These are phyloP conservation scores for Thielaviopsis punctulata DNA, from an alignment of 2,329 filamentous ascomycete species.

Conservation along the genomic window DNA sequence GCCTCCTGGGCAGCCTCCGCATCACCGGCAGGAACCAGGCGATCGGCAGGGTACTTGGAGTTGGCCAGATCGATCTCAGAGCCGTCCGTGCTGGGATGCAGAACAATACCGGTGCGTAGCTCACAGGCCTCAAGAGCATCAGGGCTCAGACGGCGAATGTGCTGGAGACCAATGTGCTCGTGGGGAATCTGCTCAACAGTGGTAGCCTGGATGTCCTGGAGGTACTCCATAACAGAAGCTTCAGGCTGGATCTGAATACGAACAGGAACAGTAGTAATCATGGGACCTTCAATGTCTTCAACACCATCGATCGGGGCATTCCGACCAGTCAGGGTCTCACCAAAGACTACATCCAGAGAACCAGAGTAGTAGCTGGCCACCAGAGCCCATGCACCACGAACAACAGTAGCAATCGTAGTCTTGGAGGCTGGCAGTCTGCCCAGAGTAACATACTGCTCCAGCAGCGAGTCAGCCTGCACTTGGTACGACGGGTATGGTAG, in stretches of 20 bases:
- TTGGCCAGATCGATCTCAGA: constrained; percentile 14
- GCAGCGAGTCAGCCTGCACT: constrained; percentile 32
- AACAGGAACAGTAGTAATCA: constrained; percentile 43
- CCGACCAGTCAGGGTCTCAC: constrained; percentile 41
- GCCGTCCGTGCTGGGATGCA: constrained; percentile 26
- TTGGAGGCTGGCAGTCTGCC: constrained; percentile 18
- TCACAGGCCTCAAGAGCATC: constrained; percentile 39
- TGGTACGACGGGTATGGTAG: constrained; percentile 31
- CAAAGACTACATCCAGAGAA: constrained; percentile 37
- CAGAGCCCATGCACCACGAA: constrained; percentile 42
- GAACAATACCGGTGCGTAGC: constrained; percentile 35
- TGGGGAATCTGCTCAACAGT: constrained; percentile 42
- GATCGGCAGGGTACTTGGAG: constrained; percentile 25
- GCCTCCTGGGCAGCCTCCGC: constrained; percentile 41
- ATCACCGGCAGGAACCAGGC: constrained; percentile 37
- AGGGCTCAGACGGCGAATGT: constrained; percentile 38
- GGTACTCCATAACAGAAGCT: constrained; percentile 29
- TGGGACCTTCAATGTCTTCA: constrained; percentile 40
- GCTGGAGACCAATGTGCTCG: constrained; percentile 44
- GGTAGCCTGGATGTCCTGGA: constrained; percentile 38
- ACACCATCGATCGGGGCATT: constrained; percentile 29
- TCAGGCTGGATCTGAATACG: constrained; percentile 29
- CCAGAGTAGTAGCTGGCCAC: constrained; percentile 35
- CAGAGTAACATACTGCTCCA: constrained; percentile 33
- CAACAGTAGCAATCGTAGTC: constrained; percentile 35